Base-by-base conservation (phyloP, 139 green algal genomes). In the Chlamydomonas sp. region DNA sequence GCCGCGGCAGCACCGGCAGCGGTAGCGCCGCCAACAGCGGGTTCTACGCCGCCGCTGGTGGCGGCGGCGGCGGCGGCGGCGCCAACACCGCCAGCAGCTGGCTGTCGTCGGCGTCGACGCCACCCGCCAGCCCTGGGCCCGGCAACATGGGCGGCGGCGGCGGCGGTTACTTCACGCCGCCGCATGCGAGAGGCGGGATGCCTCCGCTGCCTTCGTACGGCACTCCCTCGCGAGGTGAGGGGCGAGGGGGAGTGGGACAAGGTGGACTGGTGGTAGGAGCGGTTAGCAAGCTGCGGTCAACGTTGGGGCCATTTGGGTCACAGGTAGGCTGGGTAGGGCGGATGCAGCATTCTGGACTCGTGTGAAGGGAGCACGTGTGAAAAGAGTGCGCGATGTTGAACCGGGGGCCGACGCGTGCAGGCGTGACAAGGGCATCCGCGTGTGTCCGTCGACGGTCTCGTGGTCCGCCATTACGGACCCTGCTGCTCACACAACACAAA, bases 141-240 rank as follows among this genome's bases (percentile, higher is more conserved):
- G 17, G 15, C 12, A 20, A 71, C 66, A 15, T 12, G 12, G 66
- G 66, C 66, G 66, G 18, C 14, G 61, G 61, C 61, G 71, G 68
- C 83, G 83, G 82, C 62, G 72, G 82, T 31, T 87, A 75, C 82
- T 80, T 80, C 62, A 58, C 61, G 4, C 60, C 82, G 10, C 82
- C 82, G 18, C 31, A 10, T 69, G 60, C 61, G 60, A 3, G n/a
- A 10, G 10, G 49, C 57, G 63, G 64, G 49, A 1, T 3, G 17
- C 10, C 69, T 20, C 60, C 20, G 49, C 80, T 68, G 58, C 8
- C 57, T 59, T 14, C 80, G 2, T 87, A 81, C 63, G 68, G 57
- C 62, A 87, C 83, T 1, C 83, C 83, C n/a, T 17, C 83, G 15
- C 72, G 83, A 20, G 83, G 83, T 87, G 49, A 5, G 14, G 8